Evolutionary conservation across 2,329 filamentous ascomycete species (phyloP), one percentile per base, ranked within the genome.

Genomic region (Pochonia chlamydosporia): DNA sequence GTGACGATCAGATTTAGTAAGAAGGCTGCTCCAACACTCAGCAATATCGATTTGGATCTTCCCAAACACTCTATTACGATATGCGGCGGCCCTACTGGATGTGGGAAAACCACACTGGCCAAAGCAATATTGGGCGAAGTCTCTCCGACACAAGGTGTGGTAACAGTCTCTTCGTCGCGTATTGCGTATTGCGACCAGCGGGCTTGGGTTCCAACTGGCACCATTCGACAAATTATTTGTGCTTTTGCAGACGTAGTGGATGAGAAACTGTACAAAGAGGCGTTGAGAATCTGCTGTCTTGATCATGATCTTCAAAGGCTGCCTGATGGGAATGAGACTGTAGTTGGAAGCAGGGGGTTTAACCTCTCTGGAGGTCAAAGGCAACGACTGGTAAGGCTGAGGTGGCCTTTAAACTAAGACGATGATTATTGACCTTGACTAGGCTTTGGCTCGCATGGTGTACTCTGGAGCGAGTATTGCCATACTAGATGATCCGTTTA

Each of bases 61-160:
- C 6, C 8, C 7, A 16, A 13, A 18, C 59, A 58, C 1, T 56
- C 57, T 2, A 24, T 66, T 2, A 46, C 50, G 2, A 55, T 66
- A 1, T 50, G 55, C 7, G 55, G 58, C 1, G 61, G 62, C 4
- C 48, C 59, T 7, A 56, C 55, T 5, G 62, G 57, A 3, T 49
- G 54, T 39, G 62, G 62, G 4, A 65, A 64, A 41, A 56, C 61
- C 1, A 53, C 51, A 1, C 37, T 64, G 21, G 23, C 52, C 1
- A 54, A 52, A 4, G 42, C 52, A 1, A 52, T 66, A 10, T 24
- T 56, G 3, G 53, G 53, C 2, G 54, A 56, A 21, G 24, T 53
- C 23, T 5, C 16, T 8, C 23, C 42, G 5, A 21, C 42, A 5
- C 30, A 37, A 7, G 55, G 55, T 2, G 26, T 25, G 2, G 31